Evolutionary conservation across 495 filamentous ascomycete genomes (phyloP).

Genomic region (Sordaria brevicollis): DNA sequence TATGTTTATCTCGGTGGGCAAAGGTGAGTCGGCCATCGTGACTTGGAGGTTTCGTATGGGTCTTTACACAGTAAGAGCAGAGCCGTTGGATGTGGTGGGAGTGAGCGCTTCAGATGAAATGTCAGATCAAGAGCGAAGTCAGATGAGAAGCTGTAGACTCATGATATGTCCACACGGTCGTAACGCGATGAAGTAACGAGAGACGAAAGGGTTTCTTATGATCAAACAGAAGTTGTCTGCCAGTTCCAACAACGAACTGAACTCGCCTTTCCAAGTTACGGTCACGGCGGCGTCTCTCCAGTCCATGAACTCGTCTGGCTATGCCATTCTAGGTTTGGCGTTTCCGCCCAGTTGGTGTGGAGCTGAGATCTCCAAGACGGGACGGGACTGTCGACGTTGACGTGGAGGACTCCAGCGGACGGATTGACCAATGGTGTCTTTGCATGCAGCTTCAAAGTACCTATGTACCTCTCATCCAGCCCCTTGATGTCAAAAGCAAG

Average conservation of each 20-base stretch:
- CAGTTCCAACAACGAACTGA: background rate
- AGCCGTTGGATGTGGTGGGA: background rate
- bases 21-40: slow-evolving; percentile 26
- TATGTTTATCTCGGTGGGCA: slow-evolving; percentile 52
- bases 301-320: background rate
- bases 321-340: background rate
- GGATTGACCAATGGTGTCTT: background rate
- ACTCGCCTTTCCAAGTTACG: background rate
- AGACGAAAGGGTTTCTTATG: background rate
- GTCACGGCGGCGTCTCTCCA: background rate
- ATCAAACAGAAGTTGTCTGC: background rate
- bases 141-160: background rate
- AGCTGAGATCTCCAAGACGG: background rate
- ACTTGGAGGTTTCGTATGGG: background rate
- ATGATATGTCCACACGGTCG: background rate
- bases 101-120: background rate
- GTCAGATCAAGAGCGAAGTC: too few species aligned
- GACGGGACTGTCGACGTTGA: background rate
- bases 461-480: background rate
- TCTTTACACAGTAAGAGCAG: background rate
- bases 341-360: background rate
- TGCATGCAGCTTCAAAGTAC: background rate
- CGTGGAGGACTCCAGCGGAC: background rate
- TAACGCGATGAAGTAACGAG: background rate
- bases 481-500: too few species aligned